phyloP scores from a whole-genome alignment of 352 stramenopile species.

The Phytopythium oedochilum region DNA sequence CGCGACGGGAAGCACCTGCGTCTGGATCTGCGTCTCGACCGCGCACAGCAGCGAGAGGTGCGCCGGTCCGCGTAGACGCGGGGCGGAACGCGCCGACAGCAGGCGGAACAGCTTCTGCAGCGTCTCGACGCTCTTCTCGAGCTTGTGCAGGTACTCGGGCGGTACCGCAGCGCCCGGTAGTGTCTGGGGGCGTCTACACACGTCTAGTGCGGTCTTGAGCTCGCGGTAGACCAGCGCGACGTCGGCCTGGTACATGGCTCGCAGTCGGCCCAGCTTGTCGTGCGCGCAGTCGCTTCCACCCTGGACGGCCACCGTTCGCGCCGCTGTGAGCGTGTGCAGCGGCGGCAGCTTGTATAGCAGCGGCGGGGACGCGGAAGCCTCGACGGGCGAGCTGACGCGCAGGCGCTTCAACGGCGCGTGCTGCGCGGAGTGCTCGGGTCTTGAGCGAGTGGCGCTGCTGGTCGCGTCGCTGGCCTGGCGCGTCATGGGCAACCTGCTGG shows the following conservation, averaged over 20 bases:
- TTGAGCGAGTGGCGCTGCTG: not conserved
- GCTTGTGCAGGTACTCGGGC: conserved; percentile 18
- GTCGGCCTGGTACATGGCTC: conserved; percentile 18
- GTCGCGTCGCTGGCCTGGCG: not conserved
- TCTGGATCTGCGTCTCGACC: conserved; percentile 31
- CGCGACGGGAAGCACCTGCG: conserved; percentile 27
- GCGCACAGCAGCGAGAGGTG: conserved; percentile 19
- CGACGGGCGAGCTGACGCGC: not conserved
- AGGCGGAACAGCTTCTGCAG: conserved; percentile 25
- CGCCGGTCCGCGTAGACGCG: conserved; percentile 14
- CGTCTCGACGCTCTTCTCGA: conserved; percentile 31
- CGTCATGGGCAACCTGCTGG: not conserved
- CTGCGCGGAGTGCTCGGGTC: not conserved
- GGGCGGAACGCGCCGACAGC: conserved; percentile 18
- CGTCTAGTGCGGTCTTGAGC: conserved; percentile 22
- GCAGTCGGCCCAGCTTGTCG: conserved; percentile 20
- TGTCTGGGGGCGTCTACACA: conserved; percentile 13
- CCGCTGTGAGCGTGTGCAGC: conserved; percentile 3
- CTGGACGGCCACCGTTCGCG: not conserved
- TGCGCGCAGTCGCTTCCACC: not conserved
- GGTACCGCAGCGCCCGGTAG: conserved; percentile 11
- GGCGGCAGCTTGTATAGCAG: conserved; percentile 10
- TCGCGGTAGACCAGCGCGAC: conserved; percentile 29
- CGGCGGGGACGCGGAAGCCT: not conserved
- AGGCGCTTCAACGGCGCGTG: not conserved